Evolutionary conservation across 768 basidiomycete genomes (phyloP).

Genomic region (Hysterangium stoloniferum): DNA sequence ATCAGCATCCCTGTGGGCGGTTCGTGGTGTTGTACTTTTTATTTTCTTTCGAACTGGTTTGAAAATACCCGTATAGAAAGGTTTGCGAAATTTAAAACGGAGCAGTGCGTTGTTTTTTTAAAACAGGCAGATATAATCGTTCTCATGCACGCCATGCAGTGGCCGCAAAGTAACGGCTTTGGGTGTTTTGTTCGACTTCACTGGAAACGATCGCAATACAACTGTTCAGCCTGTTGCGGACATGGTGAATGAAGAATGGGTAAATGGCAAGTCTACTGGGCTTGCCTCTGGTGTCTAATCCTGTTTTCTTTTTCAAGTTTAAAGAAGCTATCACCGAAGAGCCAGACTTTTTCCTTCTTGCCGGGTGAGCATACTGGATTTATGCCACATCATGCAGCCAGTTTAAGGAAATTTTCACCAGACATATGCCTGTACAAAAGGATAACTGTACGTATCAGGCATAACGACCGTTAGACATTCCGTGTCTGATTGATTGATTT

Average conservation of each 20-base stretch:
- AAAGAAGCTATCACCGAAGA: slow-evolving; percentile 66
- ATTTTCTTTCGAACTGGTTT: background rate
- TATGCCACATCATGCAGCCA: background rate
- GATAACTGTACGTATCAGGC: slow-evolving; percentile 61
- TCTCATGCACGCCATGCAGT: slow-evolving; percentile 21
- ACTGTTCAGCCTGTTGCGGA: slow-evolving; percentile 64
- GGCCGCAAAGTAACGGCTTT: slow-evolving; percentile 72
- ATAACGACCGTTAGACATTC: no score
- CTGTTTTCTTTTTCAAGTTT: slow-evolving; percentile 46
- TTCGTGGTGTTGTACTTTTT: slow-evolving; percentile 12
- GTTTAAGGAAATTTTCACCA: slow-evolving; percentile 20
- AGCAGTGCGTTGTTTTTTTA: slow-evolving; percentile 40
- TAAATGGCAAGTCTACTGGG: slow-evolving; percentile 21
- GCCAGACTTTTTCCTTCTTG: slow-evolving; percentile 76
- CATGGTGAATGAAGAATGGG: slow-evolving; percentile 80
- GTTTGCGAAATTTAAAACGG: slow-evolving; percentile 65
- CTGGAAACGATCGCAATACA: slow-evolving; percentile 59
- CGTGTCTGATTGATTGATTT: no score
- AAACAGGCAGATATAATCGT: background rate
- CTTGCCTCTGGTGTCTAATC: background rate
- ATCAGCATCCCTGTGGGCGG: slow-evolving; percentile 40
- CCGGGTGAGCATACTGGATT: slow-evolving; percentile 37
- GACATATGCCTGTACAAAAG: slow-evolving; percentile 75
- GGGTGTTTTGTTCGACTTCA: slow-evolving; percentile 75
- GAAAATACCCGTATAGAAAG: slow-evolving; percentile 34